Conservation (phyloP, 1,139 yeast species). For the Oligophagozyma castellii region DNA sequence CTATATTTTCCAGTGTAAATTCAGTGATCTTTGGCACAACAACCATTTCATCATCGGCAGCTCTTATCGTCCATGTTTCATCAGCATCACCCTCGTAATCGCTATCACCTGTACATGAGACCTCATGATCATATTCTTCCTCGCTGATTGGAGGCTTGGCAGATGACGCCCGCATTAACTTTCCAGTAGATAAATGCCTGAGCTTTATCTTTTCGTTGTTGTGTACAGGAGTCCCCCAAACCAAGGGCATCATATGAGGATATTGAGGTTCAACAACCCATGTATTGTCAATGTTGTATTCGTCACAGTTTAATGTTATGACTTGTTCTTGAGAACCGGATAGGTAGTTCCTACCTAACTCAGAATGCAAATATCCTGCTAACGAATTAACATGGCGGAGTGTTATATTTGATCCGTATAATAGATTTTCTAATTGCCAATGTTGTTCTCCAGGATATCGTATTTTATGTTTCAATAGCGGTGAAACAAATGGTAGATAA, state of each 20-base stretch:
- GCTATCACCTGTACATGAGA: conserved; percentile 45
- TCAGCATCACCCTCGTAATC: conserved; percentile 35
- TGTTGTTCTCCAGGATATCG: too few species aligned
- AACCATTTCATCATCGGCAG: conserved; percentile 29
- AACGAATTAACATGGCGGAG: conserved; percentile 46
- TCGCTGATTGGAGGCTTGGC: conserved; percentile 66
- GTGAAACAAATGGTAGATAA: background rate
- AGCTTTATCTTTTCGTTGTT: conserved; percentile 43
- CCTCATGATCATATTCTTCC: conserved; percentile 68
- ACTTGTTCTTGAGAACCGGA: conserved; percentile 52
- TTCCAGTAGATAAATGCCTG: conserved; percentile 48
- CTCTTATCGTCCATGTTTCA: conserved; percentile 34
- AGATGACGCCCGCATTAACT: conserved; percentile 43
- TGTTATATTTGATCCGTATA: conserved; percentile 54
- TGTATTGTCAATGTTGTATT: conserved; percentile 41
- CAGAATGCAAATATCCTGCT: conserved; percentile 55
- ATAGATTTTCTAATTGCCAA: conserved; percentile 24
- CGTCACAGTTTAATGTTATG: conserved; percentile 45
- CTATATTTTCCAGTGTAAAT: conserved; percentile 47
- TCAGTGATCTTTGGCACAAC: conserved; percentile 31
- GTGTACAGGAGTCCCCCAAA: conserved; percentile 28
- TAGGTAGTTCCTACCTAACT: conserved; percentile 38
- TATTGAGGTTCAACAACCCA: conserved; percentile 46
- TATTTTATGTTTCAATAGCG: background rate
- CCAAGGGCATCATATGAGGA: conserved; percentile 12